Evolutionary conservation across 768 basidiomycete species (phyloP).

Genomic region (Leucosporidium scottii): DNA sequence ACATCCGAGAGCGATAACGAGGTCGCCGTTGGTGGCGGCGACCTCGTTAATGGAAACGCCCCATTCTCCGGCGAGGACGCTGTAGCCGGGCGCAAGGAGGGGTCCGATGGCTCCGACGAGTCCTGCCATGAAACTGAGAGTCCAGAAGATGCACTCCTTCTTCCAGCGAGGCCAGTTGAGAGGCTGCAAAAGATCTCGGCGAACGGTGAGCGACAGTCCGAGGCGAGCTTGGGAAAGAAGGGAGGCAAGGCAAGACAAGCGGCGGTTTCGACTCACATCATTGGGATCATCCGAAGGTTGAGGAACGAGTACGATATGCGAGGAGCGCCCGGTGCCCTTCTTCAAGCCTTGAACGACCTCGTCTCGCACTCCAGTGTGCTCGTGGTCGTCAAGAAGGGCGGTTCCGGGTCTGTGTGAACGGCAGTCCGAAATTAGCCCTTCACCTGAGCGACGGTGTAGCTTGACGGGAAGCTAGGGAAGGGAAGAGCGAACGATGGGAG

Average conservation of each 20-base stretch:
- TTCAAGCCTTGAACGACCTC: constrained; percentile 27
- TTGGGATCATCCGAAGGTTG: constrained; percentile 40
- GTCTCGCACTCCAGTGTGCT: neutral
- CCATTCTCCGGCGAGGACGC: constrained; percentile 46
- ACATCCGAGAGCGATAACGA: constrained; percentile 8
- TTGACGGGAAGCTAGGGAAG: no score
- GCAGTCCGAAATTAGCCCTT: no score
- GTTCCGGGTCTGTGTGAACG: constrained; percentile 14
- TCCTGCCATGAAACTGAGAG: neutral
- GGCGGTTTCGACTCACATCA: constrained; percentile 3
- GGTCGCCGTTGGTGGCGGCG: constrained; percentile 47
- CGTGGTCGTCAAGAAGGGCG: constrained; percentile 19
- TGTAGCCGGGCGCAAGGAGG: constrained; percentile 43
- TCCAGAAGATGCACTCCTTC: constrained; percentile 42
- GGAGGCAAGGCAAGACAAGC: neutral
- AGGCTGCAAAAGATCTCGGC: neutral
- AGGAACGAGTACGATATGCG: constrained; percentile 45
- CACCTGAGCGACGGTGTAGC: no score
- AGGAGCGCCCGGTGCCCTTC: constrained; percentile 32
- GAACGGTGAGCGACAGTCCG: neutral
- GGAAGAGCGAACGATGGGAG: neutral
- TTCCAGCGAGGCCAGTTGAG: constrained; percentile 6
- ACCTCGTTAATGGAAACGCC: constrained; percentile 47
- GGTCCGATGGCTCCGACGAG: constrained; percentile 30
- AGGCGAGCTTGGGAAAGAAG: neutral